These are phyloP conservation scores for Achlya hypogyna DNA, from an alignment of 352 stramenopile genomes.

Conservation along the genomic window DNA sequence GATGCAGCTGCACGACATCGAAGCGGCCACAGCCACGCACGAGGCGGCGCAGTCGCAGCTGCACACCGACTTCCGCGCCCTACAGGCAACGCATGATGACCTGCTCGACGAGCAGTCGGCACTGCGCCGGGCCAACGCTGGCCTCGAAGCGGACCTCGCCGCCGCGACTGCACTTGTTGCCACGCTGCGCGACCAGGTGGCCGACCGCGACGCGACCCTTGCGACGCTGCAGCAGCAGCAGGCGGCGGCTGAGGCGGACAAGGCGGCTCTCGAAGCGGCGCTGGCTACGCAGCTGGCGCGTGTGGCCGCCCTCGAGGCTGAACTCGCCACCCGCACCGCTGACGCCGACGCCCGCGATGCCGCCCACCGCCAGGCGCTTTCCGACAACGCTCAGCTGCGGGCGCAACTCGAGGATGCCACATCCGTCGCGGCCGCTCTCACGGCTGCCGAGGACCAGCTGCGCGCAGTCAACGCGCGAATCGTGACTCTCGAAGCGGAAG, in stretches of 20 bases:
- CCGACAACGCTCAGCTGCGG: neutral
- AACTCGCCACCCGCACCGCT: neutral
- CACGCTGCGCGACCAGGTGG: neutral
- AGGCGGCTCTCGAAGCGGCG: neutral
- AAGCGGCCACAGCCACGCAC: neutral
- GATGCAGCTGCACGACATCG: constrained; percentile 6
- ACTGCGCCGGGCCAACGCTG: neutral
- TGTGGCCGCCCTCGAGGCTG: neutral
- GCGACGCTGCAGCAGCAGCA: neutral
- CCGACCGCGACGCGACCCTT: neutral
- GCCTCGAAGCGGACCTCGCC: neutral
- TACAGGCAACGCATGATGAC: neutral
- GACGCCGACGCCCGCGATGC: neutral
- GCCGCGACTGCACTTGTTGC: neutral
- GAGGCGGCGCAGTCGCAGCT: neutral
- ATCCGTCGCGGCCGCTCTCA: neutral
- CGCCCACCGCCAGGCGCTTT: neutral
- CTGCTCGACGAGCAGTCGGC: neutral
- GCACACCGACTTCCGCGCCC: neutral
- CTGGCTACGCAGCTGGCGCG: neutral
- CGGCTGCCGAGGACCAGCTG: neutral
- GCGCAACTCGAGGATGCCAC: neutral
- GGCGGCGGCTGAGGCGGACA: neutral
- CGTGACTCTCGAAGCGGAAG: neutral
- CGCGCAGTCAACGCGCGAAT: neutral